phyloP scores from a whole-genome alignment of 1,139 yeast species.

The Suhomyces chickasaworum region DNA sequence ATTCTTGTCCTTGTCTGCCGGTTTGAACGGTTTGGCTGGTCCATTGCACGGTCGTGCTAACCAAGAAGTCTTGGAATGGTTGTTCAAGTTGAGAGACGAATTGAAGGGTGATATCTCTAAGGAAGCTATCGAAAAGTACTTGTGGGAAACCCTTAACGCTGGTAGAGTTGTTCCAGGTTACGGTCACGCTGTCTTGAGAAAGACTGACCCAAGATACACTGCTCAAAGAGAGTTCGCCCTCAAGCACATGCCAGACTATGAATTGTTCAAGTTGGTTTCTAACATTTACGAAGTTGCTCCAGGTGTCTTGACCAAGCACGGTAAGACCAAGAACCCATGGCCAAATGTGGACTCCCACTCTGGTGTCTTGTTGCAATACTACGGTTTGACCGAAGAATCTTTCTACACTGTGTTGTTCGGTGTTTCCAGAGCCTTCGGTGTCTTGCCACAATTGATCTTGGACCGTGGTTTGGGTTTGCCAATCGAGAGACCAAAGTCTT shows the following conservation, averaged over 20 bases:
- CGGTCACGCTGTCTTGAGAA: slow-evolving; percentile 95
- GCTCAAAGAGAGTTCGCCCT: slow-evolving; percentile 97
- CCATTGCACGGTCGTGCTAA: slow-evolving; percentile 98
- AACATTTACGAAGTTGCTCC: slow-evolving; percentile 95
- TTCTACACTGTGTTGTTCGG: slow-evolving; percentile 98
- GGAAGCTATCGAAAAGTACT: slow-evolving; percentile 79
- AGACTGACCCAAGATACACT: slow-evolving; percentile 96
- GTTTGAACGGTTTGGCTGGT: slow-evolving; percentile 96
- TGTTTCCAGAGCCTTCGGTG: slow-evolving; percentile 98
- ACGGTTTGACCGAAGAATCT: slow-evolving; percentile 92
- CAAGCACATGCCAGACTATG: slow-evolving; percentile 97
- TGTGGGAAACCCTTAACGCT: slow-evolving; percentile 88
- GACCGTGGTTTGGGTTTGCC: slow-evolving; percentile 96
- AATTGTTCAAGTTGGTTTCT: slow-evolving; percentile 85
- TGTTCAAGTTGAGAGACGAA: slow-evolving; percentile 76
- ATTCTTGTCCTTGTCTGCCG: slow-evolving; percentile 89
- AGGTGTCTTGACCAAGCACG: slow-evolving; percentile 90
- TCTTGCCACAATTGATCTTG: slow-evolving; percentile 92
- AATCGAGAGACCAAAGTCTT: slow-evolving; percentile 97
- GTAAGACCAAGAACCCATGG: slow-evolving; percentile 99
- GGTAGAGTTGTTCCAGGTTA: slow-evolving; percentile 98
- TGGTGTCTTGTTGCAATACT: slow-evolving; percentile 95
- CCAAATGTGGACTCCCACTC: slow-evolving; percentile 98
- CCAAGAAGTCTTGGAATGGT: slow-evolving; percentile 96
- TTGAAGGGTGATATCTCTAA: slow-evolving; percentile 72